Conservation (phyloP, 2,329 filamentous ascomycete species). For the Cladosporium phlei region DNA sequence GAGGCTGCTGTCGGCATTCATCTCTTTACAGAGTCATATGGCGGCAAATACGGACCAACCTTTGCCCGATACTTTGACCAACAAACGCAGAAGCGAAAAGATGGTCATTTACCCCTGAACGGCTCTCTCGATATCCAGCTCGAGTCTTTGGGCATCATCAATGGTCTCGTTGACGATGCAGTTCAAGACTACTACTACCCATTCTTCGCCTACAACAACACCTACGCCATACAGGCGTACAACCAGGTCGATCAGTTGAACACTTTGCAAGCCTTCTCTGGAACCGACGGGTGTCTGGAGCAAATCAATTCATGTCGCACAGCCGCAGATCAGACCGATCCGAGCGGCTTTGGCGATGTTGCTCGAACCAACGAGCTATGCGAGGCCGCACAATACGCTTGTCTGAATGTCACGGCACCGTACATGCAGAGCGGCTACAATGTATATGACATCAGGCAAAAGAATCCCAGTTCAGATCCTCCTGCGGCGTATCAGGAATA, state of each 20-base stretch:
- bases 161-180: slow-evolving; percentile 64
- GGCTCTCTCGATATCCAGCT: slow-evolving; percentile 57
- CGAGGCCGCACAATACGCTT: slow-evolving; percentile 21
- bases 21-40: slow-evolving; percentile 53
- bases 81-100: slow-evolving; percentile 56
- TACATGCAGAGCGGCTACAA: slow-evolving; percentile 27
- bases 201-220: slow-evolving; percentile 58
- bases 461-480: slow-evolving; percentile 52
- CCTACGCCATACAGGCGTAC: slow-evolving; percentile 59
- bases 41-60: slow-evolving; percentile 62
- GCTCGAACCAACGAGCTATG: slow-evolving; percentile 28
- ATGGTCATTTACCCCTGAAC: slow-evolving; percentile 46
- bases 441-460: slow-evolving; percentile 52
- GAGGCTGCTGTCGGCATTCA: slow-evolving; percentile 41
- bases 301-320: slow-evolving; percentile 33
- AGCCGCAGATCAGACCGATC: slow-evolving; percentile 28
- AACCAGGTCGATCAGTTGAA: slow-evolving; percentile 48
- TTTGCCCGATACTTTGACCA: slow-evolving; percentile 56
- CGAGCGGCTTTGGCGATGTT: slow-evolving; percentile 32
- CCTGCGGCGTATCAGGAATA: slow-evolving; percentile 47
- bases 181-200: slow-evolving; percentile 57
- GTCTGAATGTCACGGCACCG: slow-evolving; percentile 22
- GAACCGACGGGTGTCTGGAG: slow-evolving; percentile 27
- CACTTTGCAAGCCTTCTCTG: slow-evolving; percentile 42
- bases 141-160: slow-evolving; percentile 62